These are phyloP conservation scores for Pseudogymnoascus sp. DNA, from an alignment of 2,329 filamentous ascomycete species.

Conservation along the genomic window DNA sequence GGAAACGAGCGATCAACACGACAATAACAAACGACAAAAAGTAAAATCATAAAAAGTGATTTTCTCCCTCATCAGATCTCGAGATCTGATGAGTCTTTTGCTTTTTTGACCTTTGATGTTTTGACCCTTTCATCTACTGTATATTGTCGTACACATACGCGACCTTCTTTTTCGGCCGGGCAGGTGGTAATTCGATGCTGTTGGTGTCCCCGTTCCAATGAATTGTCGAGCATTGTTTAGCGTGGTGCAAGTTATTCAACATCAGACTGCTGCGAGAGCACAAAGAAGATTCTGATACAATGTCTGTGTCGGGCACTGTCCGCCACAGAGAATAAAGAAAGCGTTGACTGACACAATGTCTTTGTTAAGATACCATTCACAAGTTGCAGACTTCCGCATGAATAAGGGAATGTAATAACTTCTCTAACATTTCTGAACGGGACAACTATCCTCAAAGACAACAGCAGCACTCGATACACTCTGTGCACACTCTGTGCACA, in stretches of 20 bases:
- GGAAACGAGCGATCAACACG: no score
- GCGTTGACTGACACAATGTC: not conserved
- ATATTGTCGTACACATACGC: not conserved
- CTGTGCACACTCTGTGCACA: no score
- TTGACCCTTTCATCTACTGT: not conserved
- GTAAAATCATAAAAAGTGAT: not conserved
- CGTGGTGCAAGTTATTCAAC: not conserved
- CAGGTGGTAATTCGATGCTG: not conserved
- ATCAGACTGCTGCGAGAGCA: not conserved
- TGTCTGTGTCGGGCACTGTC: no score
- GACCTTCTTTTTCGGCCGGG: not conserved
- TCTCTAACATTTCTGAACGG: not conserved
- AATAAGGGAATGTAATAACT: not conserved
- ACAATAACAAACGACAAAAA: not conserved
- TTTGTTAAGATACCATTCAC: not conserved
- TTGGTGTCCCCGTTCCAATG: not conserved
- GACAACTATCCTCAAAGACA: not conserved
- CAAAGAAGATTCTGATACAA: not conserved
- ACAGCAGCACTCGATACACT: not conserved
- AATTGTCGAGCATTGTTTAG: not conserved
- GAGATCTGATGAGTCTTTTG: conserved; percentile 5
- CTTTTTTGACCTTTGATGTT: not conserved
- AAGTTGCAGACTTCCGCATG: not conserved
- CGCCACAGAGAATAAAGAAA: not conserved
- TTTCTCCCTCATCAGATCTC: conserved; percentile 1